These are phyloP conservation scores for Colletotrichum gigasporum DNA, from an alignment of 2,329 filamentous ascomycete genomes.

Conservation along the genomic window DNA sequence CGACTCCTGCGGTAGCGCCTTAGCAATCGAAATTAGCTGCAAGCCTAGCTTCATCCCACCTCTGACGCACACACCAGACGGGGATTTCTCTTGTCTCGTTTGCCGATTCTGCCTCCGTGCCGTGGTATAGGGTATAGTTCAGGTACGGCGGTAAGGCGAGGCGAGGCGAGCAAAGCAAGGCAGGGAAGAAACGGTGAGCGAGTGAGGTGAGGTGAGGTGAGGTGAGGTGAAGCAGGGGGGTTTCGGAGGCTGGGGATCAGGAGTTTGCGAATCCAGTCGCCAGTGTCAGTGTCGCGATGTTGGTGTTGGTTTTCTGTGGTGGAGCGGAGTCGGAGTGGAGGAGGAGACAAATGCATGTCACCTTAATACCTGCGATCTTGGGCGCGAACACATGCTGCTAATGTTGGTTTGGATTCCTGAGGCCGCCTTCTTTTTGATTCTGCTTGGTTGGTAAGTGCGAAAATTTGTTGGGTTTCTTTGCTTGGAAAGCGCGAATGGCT, in stretches of 20 bases:
- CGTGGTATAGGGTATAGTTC: not conserved
- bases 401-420: conserved; percentile 4
- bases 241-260: conserved; percentile 15
- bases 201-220: conserved; percentile 1
- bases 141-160: conserved; percentile 10
- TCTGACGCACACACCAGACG: conserved; percentile 26
- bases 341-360: conserved; percentile 1
- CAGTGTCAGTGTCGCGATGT: not conserved
- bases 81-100: conserved; percentile 6
- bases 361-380: conserved; percentile 2
- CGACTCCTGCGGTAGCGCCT: conserved; percentile 15
- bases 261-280: not conserved
- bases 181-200: conserved; percentile 20
- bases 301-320: conserved; percentile 20
- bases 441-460: not conserved
- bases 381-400: conserved; percentile 22
- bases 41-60: conserved; percentile 26
- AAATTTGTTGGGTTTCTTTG: not conserved
- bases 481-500: not conserved
- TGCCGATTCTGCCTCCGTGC: no score
- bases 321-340: conserved; percentile 18
- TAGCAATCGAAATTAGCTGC: conserved; percentile 24
- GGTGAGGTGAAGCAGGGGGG: conserved; percentile 13
- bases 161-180: not conserved
- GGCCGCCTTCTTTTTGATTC: not conserved